Evolutionary conservation across 1,284 basidiomycete genomes (phyloP), one percentile per base, ranked within the genome.

Genomic region (Trametes hirsuta): DNA sequence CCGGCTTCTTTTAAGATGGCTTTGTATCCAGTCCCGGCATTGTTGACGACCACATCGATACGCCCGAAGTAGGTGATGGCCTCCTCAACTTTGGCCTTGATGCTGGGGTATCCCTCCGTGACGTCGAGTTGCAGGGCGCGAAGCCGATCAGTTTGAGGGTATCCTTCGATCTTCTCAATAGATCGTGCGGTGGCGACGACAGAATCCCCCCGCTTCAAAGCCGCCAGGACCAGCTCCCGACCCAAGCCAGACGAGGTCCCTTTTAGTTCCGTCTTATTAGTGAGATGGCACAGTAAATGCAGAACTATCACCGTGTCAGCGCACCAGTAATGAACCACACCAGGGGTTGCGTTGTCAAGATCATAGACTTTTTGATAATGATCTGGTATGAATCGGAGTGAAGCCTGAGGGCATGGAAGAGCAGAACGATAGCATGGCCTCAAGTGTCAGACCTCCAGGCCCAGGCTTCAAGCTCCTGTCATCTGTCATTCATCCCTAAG

Each of bases 21-120:
- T 45, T 66, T 65, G 45, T 63, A 60, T 3, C 68, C 73, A 30
- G 65, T 68, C 12, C 83, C 84, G 4, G 84, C 84, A 69, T 85
- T 86, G 63, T 82, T 83, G 47, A 86, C 79, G 5, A 85, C 70
- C 3, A 84, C 80, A 66, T 86, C 84, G 53, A 86, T 77, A 4
- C 80, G 71, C 1, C 81, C 79, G 69, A 81, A 86, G 22, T 72
- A 66, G 0, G 53, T 49, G 1, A 79, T 70, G 0, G 81, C 80
- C 11, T 73, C 66, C 22, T 80, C 77, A 18, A 84, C 61, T 37
- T 66, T 77, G 64, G 68, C 46, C 53, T 69, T 66, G 40, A 79
- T 62, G 30, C 61, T 66, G 18, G 64, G 61, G 36, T 67, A 64
- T 1, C 69, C 66, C 9, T 70, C 69, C 3, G 72, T 73, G n/a